Evolutionary conservation across 1,139 yeast species (phyloP).

Genomic region (Taiozyma sp.): DNA sequence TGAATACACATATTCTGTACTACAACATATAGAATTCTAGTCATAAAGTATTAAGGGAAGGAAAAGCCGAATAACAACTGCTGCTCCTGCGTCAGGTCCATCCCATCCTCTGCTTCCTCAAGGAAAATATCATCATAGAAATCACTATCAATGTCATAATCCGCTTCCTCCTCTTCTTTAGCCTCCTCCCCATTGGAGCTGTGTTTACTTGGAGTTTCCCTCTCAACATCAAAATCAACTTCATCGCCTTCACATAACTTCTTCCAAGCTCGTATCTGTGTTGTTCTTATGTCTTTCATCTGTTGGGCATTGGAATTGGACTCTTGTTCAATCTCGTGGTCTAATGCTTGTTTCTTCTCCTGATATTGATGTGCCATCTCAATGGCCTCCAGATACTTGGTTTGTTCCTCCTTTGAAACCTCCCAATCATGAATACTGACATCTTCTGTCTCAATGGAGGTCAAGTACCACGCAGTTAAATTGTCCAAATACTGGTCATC

Average conservation of each 20-base stretch:
- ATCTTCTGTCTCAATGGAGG: background rate
- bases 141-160: background rate
- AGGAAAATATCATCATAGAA: background rate
- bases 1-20: background rate
- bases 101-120: background rate
- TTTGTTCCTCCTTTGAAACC: background rate
- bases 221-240: background rate
- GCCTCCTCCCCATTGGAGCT: background rate
- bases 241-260: background rate
- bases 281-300: background rate
- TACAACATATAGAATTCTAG: background rate
- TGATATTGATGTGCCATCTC: background rate
- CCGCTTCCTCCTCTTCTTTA: background rate
- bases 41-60: background rate
- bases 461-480: background rate
- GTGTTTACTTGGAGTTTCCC: background rate
- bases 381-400: background rate
- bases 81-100: background rate
- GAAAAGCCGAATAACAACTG: background rate
- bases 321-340: background rate
- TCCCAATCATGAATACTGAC: background rate
- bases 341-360: background rate
- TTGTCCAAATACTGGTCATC: background rate
- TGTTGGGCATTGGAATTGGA: slow-evolving; percentile 1
- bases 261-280: background rate